phyloP scores from a whole-genome alignment of 192 early-diverging fungal species.

The Rhizophagus clarus region DNA sequence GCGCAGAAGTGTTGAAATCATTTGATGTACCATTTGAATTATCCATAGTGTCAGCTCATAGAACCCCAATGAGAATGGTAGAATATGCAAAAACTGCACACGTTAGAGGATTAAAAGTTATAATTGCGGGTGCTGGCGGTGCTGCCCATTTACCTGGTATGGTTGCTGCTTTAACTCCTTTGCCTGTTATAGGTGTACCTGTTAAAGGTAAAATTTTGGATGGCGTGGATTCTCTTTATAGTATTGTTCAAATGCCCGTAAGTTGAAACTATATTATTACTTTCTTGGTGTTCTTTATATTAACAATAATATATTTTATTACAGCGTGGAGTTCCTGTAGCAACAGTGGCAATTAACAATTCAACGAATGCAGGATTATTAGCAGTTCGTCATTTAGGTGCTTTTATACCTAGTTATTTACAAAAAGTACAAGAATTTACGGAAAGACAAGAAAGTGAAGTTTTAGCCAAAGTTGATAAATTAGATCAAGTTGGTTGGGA shows the following conservation, averaged over 20 bases:
- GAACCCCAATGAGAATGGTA: conserved; percentile 92
- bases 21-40: conserved; percentile 95
- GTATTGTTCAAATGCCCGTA: conserved; percentile 99
- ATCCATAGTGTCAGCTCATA: conserved; percentile 97
- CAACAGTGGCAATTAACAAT: conserved; percentile 99
- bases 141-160: conserved; percentile 99
- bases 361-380: conserved; percentile 94
- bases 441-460: conserved; percentile 82
- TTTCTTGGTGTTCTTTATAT: neutral
- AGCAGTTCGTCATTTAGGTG: conserved; percentile 89
- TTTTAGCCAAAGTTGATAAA: conserved; percentile 83
- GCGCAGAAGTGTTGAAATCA: conserved; percentile 84
- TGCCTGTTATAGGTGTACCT: conserved; percentile 98
- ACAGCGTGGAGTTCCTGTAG: conserved; percentile 97
- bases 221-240: conserved; percentile 95
- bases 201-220: conserved; percentile 91
- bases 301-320: neutral
- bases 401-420: conserved; percentile 71
- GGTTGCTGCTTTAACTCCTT: conserved; percentile 96
- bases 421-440: conserved; percentile 81
- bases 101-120: conserved; percentile 89
- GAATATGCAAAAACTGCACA: conserved; percentile 89
- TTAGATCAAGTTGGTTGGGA: conserved; percentile 85
- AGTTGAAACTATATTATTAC: conserved; percentile 31
- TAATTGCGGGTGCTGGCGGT: conserved; percentile 98